A percentile compares a stretch with the other conserved stretches of the same genome.
phyloP scores from a whole-genome alignment of 768 basidiomycete species.

The Russula virescens region DNA sequence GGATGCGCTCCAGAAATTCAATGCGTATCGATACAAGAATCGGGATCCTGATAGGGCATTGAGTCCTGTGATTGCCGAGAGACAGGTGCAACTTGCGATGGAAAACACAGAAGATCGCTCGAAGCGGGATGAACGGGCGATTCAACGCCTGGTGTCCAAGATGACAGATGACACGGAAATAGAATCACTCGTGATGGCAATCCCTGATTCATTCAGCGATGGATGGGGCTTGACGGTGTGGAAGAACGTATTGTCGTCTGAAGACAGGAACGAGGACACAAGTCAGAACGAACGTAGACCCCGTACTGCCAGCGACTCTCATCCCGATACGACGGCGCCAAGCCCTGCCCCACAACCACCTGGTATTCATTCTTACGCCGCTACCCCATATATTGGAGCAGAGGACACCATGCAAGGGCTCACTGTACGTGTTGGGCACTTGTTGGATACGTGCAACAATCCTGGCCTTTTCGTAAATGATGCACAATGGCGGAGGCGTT shows the following conservation, averaged over 20 bases:
- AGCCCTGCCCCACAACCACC: too few relatives aligned
- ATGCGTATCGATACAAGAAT: too few relatives aligned
- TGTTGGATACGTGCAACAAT: not conserved
- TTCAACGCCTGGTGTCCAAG: not conserved
- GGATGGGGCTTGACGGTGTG: too few relatives aligned
- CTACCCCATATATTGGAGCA: not conserved
- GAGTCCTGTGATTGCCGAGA: not conserved
- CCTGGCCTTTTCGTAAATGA: not conserved
- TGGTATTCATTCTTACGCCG: not conserved
- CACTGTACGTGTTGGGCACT: not conserved
- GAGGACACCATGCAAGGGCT: too few relatives aligned
- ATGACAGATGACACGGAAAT: not conserved
- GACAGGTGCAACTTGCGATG: conserved; percentile 13
- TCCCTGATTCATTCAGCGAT: too few relatives aligned
- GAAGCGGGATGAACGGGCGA: not conserved
- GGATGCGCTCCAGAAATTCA: too few relatives aligned
- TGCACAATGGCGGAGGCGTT: conserved; percentile 8
- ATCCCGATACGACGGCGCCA: too few relatives aligned
- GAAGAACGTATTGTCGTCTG: too few relatives aligned
- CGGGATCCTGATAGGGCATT: not conserved
- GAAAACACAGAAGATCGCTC: not conserved
- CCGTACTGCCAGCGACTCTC: too few relatives aligned
- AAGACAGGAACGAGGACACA: too few relatives aligned
- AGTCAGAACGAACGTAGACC: too few relatives aligned
- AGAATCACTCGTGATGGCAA: too few relatives aligned